These are phyloP conservation scores for Anthracocystis walkeri DNA, from an alignment of 1,284 basidiomycete species.

Conservation along the genomic window DNA sequence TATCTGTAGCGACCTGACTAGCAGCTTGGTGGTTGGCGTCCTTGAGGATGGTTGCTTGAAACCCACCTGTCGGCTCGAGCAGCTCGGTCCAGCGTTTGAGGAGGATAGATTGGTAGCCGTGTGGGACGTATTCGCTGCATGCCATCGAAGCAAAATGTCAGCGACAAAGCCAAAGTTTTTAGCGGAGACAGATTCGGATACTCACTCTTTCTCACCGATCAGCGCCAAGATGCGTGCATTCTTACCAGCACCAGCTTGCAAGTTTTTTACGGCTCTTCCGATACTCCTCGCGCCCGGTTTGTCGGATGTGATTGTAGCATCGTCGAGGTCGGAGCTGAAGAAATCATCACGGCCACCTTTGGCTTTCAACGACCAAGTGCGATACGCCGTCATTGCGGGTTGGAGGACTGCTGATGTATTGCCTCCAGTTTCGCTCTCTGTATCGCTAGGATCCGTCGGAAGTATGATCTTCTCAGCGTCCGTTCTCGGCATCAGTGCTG, in stretches of 20 bases:
- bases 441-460: slow-evolving; percentile 21
- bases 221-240: slow-evolving; percentile 50
- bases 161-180: not conserved
- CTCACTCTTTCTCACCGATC: slow-evolving; percentile 59
- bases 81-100: slow-evolving; percentile 42
- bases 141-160: not conserved
- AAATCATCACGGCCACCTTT: slow-evolving; percentile 63
- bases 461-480: not conserved
- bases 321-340: slow-evolving; percentile 56
- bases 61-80: slow-evolving; percentile 21
- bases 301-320: slow-evolving; percentile 29
- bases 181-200: slow-evolving; percentile 3
- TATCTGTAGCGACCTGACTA: slow-evolving; percentile 29
- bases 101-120: slow-evolving; percentile 27
- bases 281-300: slow-evolving; percentile 18
- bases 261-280: slow-evolving; percentile 25
- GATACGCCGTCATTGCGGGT: slow-evolving; percentile 64
- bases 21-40: slow-evolving; percentile 61
- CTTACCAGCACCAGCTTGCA: not conserved
- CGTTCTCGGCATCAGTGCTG: slow-evolving; percentile 30
- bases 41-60: slow-evolving; percentile 39
- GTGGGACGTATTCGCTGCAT: slow-evolving; percentile 52
- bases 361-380: slow-evolving; percentile 56
- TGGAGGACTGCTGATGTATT: slow-evolving; percentile 49
- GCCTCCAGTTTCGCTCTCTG: slow-evolving; percentile 6